Conservation (phyloP, 306 rosid genomes). For the Acacia crassicarpa region DNA sequence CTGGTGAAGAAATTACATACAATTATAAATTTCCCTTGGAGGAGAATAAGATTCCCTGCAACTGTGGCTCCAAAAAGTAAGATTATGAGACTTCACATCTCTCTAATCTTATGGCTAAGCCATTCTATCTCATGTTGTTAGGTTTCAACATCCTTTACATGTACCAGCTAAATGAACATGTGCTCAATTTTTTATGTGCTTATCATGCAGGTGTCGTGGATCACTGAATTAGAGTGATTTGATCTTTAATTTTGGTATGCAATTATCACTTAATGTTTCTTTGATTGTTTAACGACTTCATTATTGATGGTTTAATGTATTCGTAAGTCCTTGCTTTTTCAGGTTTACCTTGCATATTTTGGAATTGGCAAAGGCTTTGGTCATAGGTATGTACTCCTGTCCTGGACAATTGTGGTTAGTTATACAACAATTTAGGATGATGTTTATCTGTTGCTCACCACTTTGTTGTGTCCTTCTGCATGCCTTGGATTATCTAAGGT, state of each 20-base stretch:
- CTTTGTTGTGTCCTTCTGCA: constrained; percentile 29
- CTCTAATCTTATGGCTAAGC: constrained; percentile 7
- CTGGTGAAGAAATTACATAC: constrained; percentile 95
- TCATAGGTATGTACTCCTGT: constrained; percentile 40
- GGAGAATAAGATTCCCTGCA: constrained; percentile 96
- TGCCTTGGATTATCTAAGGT: constrained; percentile 5
- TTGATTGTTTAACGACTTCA: constrained; percentile 19
- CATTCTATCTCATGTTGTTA: neutral
- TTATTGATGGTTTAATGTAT: constrained; percentile 18
- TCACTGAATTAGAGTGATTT: constrained; percentile 67
- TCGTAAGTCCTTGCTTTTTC: constrained; percentile 26
- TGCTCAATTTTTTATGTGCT: constrained; percentile 19
- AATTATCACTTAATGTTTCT: constrained; percentile 22
- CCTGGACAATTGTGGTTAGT: constrained; percentile 11
- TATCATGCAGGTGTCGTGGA: constrained; percentile 80
- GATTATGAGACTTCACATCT: constrained; percentile 24
- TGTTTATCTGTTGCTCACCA: neutral
- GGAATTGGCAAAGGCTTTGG: constrained; percentile 29
- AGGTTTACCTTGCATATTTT: constrained; percentile 10
- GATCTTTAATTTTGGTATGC: constrained; percentile 43
- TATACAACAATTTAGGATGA: neutral
- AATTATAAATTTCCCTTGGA: constrained; percentile 98
- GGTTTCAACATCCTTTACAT: neutral
- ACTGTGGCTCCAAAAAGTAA: constrained; percentile 94
- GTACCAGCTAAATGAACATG: neutral